phyloP scores from a whole-genome alignment of 2,329 filamentous ascomycete species.

The Paraphaeosphaeria sporulosa region DNA sequence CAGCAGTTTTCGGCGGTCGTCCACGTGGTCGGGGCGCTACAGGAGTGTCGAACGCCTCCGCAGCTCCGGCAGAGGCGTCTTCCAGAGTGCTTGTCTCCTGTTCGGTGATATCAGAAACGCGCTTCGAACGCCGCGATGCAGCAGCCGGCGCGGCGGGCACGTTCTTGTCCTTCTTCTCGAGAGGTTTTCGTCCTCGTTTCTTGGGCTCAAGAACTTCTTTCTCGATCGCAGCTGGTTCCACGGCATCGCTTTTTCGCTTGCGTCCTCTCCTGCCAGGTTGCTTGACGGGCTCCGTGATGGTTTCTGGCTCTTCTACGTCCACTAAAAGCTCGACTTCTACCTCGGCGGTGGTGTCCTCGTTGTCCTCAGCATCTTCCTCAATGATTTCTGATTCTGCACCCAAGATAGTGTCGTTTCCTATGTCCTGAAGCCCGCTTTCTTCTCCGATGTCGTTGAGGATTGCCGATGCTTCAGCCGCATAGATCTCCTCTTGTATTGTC shows the following conservation, averaged over 20 bases:
- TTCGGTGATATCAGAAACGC: slow-evolving; percentile 40
- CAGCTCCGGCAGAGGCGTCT: slow-evolving; percentile 33
- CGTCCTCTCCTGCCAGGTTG: slow-evolving; percentile 35
- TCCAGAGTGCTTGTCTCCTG: slow-evolving; percentile 31
- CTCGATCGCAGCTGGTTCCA: slow-evolving; percentile 27
- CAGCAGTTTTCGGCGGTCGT: slow-evolving; percentile 32
- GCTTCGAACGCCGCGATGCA: slow-evolving; percentile 35
- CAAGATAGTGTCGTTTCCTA: slow-evolving; percentile 38
- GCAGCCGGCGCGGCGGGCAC: slow-evolving; percentile 20
- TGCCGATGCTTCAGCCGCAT: slow-evolving; percentile 32
- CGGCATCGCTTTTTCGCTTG: slow-evolving; percentile 39
- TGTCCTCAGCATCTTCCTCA: slow-evolving; percentile 17
- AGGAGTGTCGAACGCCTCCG: slow-evolving; percentile 32
- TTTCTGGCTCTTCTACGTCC: slow-evolving; percentile 39
- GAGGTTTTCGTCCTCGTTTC: slow-evolving; percentile 23
- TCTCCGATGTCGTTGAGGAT: slow-evolving; percentile 30
- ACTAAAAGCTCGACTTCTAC: slow-evolving; percentile 24
- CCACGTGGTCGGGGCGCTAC: slow-evolving; percentile 35
- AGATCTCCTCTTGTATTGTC: slow-evolving; percentile 43
- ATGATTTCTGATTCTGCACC: slow-evolving; percentile 26
- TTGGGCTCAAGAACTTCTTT: slow-evolving; percentile 24
- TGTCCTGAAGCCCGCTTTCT: slow-evolving; percentile 38
- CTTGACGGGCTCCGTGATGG: slow-evolving; percentile 34
- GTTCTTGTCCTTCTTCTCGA: slow-evolving; percentile 33
- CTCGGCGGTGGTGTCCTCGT: slow-evolving; percentile 27